Conservation (phyloP, 345 rosid species). For the Linum tenue region DNA sequence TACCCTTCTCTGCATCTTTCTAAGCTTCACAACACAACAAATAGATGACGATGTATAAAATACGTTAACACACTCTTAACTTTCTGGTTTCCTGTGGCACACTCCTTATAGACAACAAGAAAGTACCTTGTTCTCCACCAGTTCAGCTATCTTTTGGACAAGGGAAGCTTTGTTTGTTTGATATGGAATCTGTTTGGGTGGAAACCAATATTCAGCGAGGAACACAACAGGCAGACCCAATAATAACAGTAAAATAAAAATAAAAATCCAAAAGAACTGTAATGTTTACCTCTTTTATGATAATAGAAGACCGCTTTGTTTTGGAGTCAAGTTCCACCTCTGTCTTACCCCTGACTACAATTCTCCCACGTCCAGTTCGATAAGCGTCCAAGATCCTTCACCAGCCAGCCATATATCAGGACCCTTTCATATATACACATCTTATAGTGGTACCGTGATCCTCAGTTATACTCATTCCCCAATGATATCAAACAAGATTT, state of each 20-base stretch:
- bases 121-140: conserved; percentile 80
- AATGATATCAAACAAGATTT: neutral
- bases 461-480: neutral
- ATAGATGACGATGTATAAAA: neutral
- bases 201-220: conserved; percentile 7
- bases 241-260: neutral
- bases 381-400: conserved; percentile 81
- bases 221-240: conserved; percentile 8
- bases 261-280: conserved; percentile 6
- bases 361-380: conserved; percentile 83
- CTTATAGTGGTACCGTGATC: neutral
- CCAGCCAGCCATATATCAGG: conserved; percentile 21
- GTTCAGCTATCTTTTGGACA: conserved; percentile 95
- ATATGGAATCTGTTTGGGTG: conserved; percentile 68
- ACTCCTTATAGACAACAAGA: neutral
- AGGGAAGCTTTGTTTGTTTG: conserved; percentile 86
- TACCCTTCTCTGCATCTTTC: neutral
- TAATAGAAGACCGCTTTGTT: conserved; percentile 63
- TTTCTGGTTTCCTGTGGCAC: neutral
- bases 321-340: conserved; percentile 77
- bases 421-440: conserved; percentile 5
- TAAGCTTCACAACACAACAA: neutral
- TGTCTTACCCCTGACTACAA: conserved; percentile 77
- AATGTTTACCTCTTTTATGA: conserved; percentile 69
- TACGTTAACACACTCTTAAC: no score